phyloP scores from a whole-genome alignment of 495 filamentous ascomycete species.

The Hypoxylon rickii region DNA sequence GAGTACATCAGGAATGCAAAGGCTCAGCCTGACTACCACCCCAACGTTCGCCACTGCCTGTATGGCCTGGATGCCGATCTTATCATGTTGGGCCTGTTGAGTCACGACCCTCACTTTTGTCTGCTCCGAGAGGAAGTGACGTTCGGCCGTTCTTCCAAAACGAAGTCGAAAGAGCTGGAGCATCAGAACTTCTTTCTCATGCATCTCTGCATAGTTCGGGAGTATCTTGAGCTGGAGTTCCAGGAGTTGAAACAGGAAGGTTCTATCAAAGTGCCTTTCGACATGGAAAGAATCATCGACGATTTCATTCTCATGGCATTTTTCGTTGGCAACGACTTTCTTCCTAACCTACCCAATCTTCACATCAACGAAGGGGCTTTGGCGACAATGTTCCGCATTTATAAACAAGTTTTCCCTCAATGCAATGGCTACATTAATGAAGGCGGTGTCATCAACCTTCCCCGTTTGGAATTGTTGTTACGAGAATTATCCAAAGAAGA shows the following conservation, averaged over 20 bases:
- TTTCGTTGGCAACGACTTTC: constrained; percentile 99
- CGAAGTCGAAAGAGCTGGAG: constrained; percentile 93
- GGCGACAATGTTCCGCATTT: constrained; percentile 94
- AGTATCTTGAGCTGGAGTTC: constrained; percentile 96
- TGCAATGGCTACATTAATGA: constrained; percentile 97
- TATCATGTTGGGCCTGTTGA: constrained; percentile 96
- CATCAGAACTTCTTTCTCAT: constrained; percentile 99
- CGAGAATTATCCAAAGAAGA: constrained; percentile 82
- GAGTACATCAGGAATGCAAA: constrained; percentile 98
- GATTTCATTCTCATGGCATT: constrained; percentile 99
- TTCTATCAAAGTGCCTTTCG: constrained; percentile 75
- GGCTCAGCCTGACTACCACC: constrained; percentile 88
- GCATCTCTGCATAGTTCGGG: constrained; percentile 95
- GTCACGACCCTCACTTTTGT: constrained; percentile 98
- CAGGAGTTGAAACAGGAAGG: constrained; percentile 86
- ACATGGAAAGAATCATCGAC: constrained; percentile 96
- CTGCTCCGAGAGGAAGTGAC: constrained; percentile 96
- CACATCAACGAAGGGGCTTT: constrained; percentile 99
- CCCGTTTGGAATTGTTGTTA: constrained; percentile 76
- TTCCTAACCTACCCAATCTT: constrained; percentile 92
- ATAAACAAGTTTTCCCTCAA: constrained; percentile 86
- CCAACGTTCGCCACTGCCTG: constrained; percentile 96
- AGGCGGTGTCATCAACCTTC: constrained; percentile 83
- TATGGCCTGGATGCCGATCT: constrained; percentile 98
- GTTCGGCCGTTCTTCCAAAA: constrained; percentile 82